phyloP scores from a whole-genome alignment of 331 rosid species.

The Quercus tomentella region DNA sequence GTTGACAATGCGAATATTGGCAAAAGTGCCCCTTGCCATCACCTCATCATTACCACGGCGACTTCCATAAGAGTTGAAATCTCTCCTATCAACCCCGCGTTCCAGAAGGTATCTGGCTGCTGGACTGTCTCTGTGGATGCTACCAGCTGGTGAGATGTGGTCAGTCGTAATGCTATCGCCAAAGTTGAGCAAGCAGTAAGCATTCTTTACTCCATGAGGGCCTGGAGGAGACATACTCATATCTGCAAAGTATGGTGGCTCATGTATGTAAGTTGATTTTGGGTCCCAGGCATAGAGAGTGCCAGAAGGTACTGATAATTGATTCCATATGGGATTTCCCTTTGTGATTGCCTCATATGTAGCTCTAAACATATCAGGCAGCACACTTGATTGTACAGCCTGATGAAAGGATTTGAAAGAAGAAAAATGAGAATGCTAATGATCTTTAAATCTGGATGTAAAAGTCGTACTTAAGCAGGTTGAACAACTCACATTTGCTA shows the following conservation, averaged over 20 bases:
- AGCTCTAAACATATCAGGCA: slow-evolving; percentile 78
- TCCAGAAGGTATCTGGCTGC: slow-evolving; percentile 82
- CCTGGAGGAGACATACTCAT: slow-evolving; percentile 96
- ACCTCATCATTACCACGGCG: slow-evolving; percentile 93
- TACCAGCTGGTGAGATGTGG: slow-evolving; percentile 96
- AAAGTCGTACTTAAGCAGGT: slow-evolving; percentile 4
- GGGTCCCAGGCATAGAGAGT: slow-evolving; percentile 82
- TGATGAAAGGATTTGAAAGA: slow-evolving; percentile 30
- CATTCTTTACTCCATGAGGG: slow-evolving; percentile 67
- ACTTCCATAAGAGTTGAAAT: slow-evolving; percentile 94
- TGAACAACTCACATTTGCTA: slow-evolving; percentile 51
- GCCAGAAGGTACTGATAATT: slow-evolving; percentile 74
- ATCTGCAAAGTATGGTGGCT: slow-evolving; percentile 78
- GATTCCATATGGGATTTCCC: slow-evolving; percentile 93
- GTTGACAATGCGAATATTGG: slow-evolving; percentile 82
- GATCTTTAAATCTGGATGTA: neutral
- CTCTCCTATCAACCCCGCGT: slow-evolving; percentile 75
- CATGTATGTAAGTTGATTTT: slow-evolving; percentile 77
- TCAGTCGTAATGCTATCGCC: slow-evolving; percentile 92
- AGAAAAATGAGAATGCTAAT: neutral
- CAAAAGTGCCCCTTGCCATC: slow-evolving; percentile 91
- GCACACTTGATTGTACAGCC: slow-evolving; percentile 93
- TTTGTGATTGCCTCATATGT: slow-evolving; percentile 87
- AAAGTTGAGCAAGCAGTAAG: slow-evolving; percentile 85
- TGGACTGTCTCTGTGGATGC: slow-evolving; percentile 90